Base-by-base conservation (phyloP, 306 rosid species). In the Pyrus betulifolia region DNA sequence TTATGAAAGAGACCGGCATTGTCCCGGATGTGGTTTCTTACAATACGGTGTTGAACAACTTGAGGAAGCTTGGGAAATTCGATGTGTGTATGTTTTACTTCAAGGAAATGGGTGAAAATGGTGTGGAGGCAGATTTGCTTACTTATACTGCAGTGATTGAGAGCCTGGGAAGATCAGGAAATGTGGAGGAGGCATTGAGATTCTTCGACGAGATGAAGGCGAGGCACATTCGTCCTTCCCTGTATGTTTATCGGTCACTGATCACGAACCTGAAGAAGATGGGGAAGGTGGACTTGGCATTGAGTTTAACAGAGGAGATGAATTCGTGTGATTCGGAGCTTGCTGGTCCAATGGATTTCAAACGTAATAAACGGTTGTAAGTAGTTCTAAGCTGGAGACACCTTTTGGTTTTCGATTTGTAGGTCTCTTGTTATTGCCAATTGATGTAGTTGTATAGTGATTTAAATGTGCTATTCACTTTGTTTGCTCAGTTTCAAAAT, bases 61-160 rank as follows among this genome's bases (percentile, higher is more conserved):
- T 93, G 77, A 71, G 82, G 83, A 91, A 88, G 91, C 86, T 81
- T 54, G 97, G 97, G 75, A 88, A 93, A 85, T 70, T 75, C 33
- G 90, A 88, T 60, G 11, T 87, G 84, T 93, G 93, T 44, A 2
- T 78, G 60, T 52, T 70, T 10, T 91, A 85, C 81, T 88, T 85
- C 59, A 83, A 81, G 84, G 92, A 91, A 82, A 93, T 93, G 98
- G 79, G 60, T 71, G 89, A 84, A 69, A 88, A 46, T 42, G 84
- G 91, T 38, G 83, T 84, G 71, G 72, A 84, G 74, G 91, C 91
- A 38, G 92, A 91, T 88, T 81, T 89, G 90, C 93, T 88, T 76
- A 89, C 93, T 65, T 93, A 91, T 67, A 84, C 89, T 67, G 92
- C 97, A 61, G 46, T 89, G 69, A 91, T 91, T 82, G 88, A 88